Percentiles rank a stretch among this genome's conserved stretches.
Conservation (phyloP, 306 rosid genomes). For the Canavalia gladiata region DNA sequence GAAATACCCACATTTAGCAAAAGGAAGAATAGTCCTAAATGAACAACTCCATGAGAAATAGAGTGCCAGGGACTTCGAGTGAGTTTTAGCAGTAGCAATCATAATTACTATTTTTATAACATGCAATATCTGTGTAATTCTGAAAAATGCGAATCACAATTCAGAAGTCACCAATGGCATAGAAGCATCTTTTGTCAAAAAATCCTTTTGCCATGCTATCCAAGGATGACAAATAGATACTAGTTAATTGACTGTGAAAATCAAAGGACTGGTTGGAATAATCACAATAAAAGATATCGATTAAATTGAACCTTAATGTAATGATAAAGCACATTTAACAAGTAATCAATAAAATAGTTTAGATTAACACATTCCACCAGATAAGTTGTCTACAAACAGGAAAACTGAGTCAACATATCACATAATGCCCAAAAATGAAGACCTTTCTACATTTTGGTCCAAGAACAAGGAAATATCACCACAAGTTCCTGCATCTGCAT, state of each 20-base stretch:
- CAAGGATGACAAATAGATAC: slow-evolving; percentile 19
- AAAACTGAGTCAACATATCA: not conserved
- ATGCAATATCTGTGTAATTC: not conserved
- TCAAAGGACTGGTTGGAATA: not conserved
- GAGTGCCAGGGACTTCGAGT: not conserved
- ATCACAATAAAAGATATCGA: slow-evolving; percentile 11
- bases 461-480: slow-evolving; percentile 41
- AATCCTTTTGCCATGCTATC: slow-evolving; percentile 13
- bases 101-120: not conserved
- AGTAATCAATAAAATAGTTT: not conserved
- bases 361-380: slow-evolving; percentile 6
- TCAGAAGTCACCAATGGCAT: not conserved
- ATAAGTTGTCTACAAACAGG: not conserved
- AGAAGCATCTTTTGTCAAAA: slow-evolving; percentile 2
- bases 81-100: not conserved
- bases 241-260: not conserved
- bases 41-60: not conserved
- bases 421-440: slow-evolving; percentile 40
- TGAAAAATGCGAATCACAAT: not conserved
- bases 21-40: not conserved
- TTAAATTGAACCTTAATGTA: not conserved
- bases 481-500: slow-evolving; percentile 32
- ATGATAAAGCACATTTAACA: slow-evolving; percentile 3
- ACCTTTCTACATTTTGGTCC: slow-evolving; percentile 43
- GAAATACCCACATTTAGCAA: not conserved